Percentiles rank a stretch among this genome's conserved stretches.
Evolutionary conservation across 2,329 filamentous ascomycete genomes (phyloP).

Genomic region (Penicillium sp.): DNA sequence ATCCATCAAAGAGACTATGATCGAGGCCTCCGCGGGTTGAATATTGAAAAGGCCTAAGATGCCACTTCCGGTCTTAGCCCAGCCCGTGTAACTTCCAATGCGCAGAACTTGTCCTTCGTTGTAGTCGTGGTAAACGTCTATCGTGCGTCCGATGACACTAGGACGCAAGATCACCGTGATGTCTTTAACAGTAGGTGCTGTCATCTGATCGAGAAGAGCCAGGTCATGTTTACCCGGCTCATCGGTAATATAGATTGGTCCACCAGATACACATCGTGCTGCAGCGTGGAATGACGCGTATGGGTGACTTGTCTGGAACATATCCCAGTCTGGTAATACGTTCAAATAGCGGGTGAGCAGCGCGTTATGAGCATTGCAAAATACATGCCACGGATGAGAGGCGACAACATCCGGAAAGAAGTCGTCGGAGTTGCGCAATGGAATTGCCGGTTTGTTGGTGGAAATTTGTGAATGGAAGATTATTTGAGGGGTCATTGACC

Average conservation of each 20-base stretch:
- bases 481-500: constrained; percentile 85
- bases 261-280: constrained; percentile 82
- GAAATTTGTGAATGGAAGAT: constrained; percentile 82
- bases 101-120: constrained; percentile 71
- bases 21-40: constrained; percentile 58
- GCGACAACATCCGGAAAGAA: constrained; percentile 81
- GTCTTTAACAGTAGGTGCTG: constrained; percentile 66
- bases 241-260: constrained; percentile 93
- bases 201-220: constrained; percentile 74
- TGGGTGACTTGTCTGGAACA: constrained; percentile 66
- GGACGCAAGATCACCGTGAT: constrained; percentile 80
- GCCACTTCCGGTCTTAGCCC: constrained; percentile 64
- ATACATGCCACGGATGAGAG: constrained; percentile 92
- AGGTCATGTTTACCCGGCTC: constrained; percentile 77
- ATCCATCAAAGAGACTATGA: constrained; percentile 65
- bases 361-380: constrained; percentile 86
- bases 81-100: constrained; percentile 73
- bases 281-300: constrained; percentile 86
- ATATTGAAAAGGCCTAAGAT: constrained; percentile 87
- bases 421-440: constrained; percentile 81
- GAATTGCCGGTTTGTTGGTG: constrained; percentile 67
- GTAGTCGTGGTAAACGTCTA: constrained; percentile 72
- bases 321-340: constrained; percentile 78
- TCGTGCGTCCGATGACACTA: constrained; percentile 67
- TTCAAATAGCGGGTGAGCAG: constrained; percentile 82